phyloP scores from a whole-genome alignment of 2,329 filamentous ascomycete genomes.

The Hypoxylon sp. region DNA sequence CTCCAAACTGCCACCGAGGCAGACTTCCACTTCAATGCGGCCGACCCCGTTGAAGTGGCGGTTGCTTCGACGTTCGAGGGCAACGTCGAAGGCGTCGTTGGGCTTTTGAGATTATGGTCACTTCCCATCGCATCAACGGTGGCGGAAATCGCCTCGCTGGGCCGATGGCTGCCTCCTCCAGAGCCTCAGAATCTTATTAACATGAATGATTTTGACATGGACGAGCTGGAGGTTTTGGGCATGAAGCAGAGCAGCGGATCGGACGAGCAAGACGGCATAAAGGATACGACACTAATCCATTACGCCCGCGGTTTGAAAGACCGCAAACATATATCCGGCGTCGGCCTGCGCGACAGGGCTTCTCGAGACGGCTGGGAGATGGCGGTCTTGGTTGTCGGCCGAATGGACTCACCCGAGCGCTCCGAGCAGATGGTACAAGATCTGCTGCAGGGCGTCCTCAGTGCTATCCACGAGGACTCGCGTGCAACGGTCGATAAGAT shows the following conservation, averaged over 20 bases:
- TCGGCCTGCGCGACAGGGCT: constrained; percentile 43
- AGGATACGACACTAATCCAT: constrained; percentile 78
- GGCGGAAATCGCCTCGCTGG: constrained; percentile 83
- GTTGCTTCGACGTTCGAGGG: constrained; percentile 84
- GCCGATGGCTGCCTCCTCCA: constrained; percentile 78
- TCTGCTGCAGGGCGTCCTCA: constrained; percentile 73
- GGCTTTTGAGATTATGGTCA: constrained; percentile 80
- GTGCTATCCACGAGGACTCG: constrained; percentile 68
- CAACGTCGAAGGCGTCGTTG: constrained; percentile 78
- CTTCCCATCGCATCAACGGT: constrained; percentile 79
- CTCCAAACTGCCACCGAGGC: constrained; percentile 74
- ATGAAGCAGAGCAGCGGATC: constrained; percentile 64
- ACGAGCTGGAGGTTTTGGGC: constrained; percentile 84
- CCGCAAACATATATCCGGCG: constrained; percentile 57
- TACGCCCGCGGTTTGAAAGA: constrained; percentile 76
- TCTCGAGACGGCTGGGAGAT: constrained; percentile 85
- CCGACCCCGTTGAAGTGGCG: constrained; percentile 79
- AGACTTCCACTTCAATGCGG: constrained; percentile 79
- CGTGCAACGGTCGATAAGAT: constrained; percentile 80
- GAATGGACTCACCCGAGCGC: constrained; percentile 76
- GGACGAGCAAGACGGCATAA: constrained; percentile 70
- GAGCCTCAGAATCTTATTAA: constrained; percentile 61
- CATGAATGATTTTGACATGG: constrained; percentile 76
- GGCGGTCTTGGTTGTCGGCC: constrained; percentile 80
- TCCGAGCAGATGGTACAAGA: constrained; percentile 78